Base-by-base conservation (phyloP, 768 basidiomycete genomes). In the Termitomyces sp. region DNA sequence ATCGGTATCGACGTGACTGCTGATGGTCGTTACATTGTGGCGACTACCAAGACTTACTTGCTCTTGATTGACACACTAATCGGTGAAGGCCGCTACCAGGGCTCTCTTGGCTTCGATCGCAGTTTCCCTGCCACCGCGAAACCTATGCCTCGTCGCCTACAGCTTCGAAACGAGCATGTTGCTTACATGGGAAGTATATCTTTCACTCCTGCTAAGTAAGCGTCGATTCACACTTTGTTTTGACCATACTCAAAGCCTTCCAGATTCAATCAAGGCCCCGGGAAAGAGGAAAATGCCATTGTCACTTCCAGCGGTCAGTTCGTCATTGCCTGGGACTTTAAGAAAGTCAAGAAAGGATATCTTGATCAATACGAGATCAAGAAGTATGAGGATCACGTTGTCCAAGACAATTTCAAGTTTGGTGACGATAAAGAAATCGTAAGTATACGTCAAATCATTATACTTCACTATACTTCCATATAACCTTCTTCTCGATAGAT, bases 361-460 rank as follows among this genome's bases (percentile, higher is more conserved):
- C 80, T 90, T 46, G 92, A 94, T 75, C 91, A 90, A 73, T 98
- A 98, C 70, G 94, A 96, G 69, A 96, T 98, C 79, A 95, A 96
- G 83, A 90, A 90, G 72, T 98, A 97, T 71, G 91, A 94, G 68
- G 94, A 96, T 68, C 81, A 84, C 50, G 95, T 98, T 60, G 95
- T 98, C 0, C 96, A 97, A 65, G 97, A 99, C 74, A 93, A 90
- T 76, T 99, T 99, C 86, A 92, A 90, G 76, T 98, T 96, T 70
- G 96, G 95, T 15, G 93, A 96, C 68, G 96, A 98, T 75, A 92
- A 94, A 70, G 90, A 98, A 71, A 98, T 99, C 71, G 91, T 79
- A 36, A 40, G 58, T 55, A 53, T 54, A 38, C 42, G 18, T 20
- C 48, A 68, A 48, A 57, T 40, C 59, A 22, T 5, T 49, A 42